A percentile compares a stretch with the other conserved stretches of the same genome.
These are phyloP conservation scores for Camelina sativa DNA, from an alignment of 345 rosid genomes.

Conservation along the genomic window DNA sequence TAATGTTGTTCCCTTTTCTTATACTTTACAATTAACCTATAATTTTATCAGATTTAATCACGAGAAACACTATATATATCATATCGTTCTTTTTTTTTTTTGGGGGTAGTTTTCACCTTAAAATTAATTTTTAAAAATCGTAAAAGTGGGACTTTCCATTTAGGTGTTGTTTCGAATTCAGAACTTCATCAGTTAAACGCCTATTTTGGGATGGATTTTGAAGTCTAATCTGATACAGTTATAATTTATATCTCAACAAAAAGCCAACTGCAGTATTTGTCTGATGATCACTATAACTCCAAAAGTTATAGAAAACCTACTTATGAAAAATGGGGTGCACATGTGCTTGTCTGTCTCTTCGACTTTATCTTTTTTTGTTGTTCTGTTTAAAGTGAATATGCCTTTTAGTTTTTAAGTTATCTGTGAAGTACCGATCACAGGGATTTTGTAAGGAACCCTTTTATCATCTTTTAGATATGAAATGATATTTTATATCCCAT, in stretches of 20 bases:
- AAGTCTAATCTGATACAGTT: not conserved
- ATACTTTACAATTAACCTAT: not conserved
- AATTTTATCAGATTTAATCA: not conserved
- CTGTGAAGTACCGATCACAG: conserved; percentile 42
- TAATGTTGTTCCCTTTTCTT: too few relatives aligned
- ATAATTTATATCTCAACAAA: not conserved
- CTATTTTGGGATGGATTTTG: not conserved
- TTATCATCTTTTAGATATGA: conserved; percentile 27
- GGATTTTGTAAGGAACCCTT: conserved; percentile 40
- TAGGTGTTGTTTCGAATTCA: not conserved
- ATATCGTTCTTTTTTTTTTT: not conserved
- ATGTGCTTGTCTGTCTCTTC: conserved; percentile 37
- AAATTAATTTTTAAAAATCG: not conserved
- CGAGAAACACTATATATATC: not conserved
- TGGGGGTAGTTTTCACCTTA: not conserved
- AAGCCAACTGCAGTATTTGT: conserved; percentile 8
- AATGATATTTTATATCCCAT: conserved; percentile 36
- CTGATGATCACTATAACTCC: not conserved
- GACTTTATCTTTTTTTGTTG: not conserved
- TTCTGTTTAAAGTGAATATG: conserved; percentile 31
- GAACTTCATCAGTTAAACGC: not conserved
- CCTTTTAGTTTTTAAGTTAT: conserved; percentile 30
- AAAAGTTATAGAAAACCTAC: not conserved
- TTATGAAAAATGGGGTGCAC: conserved; percentile 26
- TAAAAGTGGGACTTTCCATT: not conserved